A percentile compares a stretch with the other conserved stretches of the same genome.
These are phyloP conservation scores for Botryotinia calthae DNA, from an alignment of 2,329 filamentous ascomycete species.

Conservation along the genomic window DNA sequence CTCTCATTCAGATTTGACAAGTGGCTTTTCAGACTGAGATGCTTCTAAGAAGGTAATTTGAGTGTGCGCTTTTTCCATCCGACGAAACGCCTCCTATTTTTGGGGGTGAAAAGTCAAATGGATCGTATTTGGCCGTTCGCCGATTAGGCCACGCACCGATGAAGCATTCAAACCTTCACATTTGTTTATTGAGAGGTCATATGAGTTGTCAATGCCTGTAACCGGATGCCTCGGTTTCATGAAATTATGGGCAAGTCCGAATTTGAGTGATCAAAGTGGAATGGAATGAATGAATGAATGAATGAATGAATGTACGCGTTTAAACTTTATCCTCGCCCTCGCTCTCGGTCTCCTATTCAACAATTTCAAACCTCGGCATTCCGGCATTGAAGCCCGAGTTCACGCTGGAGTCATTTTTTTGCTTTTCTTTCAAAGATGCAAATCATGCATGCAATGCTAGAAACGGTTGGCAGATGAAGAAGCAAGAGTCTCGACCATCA, in stretches of 20 bases:
- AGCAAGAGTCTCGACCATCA: neutral
- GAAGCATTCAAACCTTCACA: neutral
- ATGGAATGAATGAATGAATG: too few species aligned
- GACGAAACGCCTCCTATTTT: neutral
- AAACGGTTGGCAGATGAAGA: conserved; percentile 2
- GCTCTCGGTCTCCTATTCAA: neutral
- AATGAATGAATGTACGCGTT: neutral
- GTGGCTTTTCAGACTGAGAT: neutral
- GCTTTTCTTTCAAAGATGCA: neutral
- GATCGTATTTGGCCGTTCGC: neutral
- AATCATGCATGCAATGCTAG: neutral
- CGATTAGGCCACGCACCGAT: neutral
- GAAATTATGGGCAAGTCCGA: neutral
- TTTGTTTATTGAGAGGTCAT: neutral
- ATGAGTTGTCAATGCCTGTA: neutral
- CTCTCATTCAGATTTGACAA: neutral
- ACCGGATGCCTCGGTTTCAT: neutral
- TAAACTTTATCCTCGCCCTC: neutral
- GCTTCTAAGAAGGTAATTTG: neutral
- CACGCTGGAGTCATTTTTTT: neutral
- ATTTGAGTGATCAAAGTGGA: neutral
- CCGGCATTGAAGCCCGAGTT: neutral
- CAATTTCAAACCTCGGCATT: conserved; percentile 1
- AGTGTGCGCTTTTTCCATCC: neutral
- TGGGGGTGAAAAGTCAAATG: neutral